A percentile compares a stretch with the other conserved stretches of the same genome.
phyloP scores from a whole-genome alignment of 2,329 filamentous ascomycete genomes.

The Colletotrichum aenigma region DNA sequence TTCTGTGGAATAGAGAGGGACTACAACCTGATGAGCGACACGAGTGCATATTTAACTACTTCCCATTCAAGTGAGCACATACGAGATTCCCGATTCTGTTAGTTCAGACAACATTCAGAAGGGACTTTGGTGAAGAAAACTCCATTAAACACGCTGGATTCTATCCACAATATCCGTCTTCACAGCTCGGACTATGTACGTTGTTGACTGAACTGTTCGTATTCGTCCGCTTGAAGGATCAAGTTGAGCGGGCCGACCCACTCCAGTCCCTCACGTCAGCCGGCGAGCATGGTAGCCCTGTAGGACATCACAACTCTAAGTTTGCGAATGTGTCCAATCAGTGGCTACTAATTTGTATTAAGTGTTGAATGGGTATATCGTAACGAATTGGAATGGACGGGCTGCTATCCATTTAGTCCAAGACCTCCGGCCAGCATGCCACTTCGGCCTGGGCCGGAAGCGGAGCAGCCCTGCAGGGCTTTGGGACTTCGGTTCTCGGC shows the following conservation, averaged over 20 bases:
- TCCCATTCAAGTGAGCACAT: no score
- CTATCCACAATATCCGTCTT: background rate
- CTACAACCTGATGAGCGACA: background rate
- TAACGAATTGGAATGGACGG: background rate
- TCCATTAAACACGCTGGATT: background rate
- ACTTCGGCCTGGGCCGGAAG: background rate
- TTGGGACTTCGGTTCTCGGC: background rate
- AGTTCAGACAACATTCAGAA: background rate
- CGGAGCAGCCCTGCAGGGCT: background rate
- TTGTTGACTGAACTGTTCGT: background rate
- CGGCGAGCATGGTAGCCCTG: background rate
- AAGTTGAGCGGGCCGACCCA: background rate
- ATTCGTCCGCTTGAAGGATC: background rate
- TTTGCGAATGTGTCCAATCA: background rate
- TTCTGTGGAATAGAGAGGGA: background rate
- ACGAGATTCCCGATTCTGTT: background rate
- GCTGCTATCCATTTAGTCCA: background rate
- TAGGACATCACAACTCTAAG: background rate
- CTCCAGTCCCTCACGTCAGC: background rate
- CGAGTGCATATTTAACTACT: background rate
- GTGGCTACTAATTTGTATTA: rapidly evolving
- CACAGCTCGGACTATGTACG: background rate
- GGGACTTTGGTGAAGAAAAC: background rate
- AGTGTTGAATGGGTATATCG: background rate
- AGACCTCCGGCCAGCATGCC: background rate